Evolutionary conservation across 2,329 filamentous ascomycete genomes (phyloP).

Genomic region (Colletotrichum sp.): DNA sequence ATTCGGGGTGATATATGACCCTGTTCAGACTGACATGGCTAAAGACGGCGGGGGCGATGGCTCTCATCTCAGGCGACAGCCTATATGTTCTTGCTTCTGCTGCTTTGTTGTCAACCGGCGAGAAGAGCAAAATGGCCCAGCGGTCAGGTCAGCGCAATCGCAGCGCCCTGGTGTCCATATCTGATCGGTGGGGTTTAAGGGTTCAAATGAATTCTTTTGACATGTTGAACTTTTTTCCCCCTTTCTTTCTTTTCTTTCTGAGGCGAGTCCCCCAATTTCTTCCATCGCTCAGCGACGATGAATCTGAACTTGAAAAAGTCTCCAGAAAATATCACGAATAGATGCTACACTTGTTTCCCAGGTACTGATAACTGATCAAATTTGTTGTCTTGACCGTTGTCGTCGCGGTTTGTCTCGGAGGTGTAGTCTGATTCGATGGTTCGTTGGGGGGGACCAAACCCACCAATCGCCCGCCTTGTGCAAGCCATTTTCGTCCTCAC

Average conservation of each 20-base stretch:
- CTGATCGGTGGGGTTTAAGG: not conserved
- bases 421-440: not conserved
- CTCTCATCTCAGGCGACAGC: not conserved
- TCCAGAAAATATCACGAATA: not conserved
- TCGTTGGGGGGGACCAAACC: not conserved
- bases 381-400: not conserved
- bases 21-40: not conserved
- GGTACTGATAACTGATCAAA: not conserved
- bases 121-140: not conserved
- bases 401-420: not conserved
- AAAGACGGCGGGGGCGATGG: not conserved
- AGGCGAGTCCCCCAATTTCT: not conserved
- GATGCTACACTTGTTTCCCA: not conserved
- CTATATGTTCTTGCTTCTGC: not conserved
- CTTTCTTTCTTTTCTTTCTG: not conserved
- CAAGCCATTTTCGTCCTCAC: not conserved
- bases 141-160: not conserved
- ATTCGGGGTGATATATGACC: not conserved
- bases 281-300: not conserved
- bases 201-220: not conserved
- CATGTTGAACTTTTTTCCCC: not conserved
- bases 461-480: conserved; percentile 5
- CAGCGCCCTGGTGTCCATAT: not conserved
- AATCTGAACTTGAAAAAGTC: not conserved
- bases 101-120: not conserved